These are phyloP conservation scores for Candida glucosophila DNA, from an alignment of 1,139 yeast species.

Conservation along the genomic window DNA sequence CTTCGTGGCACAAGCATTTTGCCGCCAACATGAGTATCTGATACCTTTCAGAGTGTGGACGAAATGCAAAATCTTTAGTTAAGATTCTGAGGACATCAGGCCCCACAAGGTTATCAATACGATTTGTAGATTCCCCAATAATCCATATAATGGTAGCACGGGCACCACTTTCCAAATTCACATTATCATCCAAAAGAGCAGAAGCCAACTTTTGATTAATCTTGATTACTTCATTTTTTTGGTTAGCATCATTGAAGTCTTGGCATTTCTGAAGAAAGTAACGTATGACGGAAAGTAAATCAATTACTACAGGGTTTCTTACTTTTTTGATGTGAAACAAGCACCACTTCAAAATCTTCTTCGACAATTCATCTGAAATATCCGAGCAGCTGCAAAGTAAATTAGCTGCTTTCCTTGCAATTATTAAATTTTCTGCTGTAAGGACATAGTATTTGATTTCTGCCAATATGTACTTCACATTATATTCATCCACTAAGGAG, in stretches of 20 bases:
- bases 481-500: conserved; percentile 43
- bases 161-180: conserved; percentile 42
- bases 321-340: conserved; percentile 21
- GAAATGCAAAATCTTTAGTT: conserved; percentile 47
- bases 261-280: conserved; percentile 56
- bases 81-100: conserved; percentile 70
- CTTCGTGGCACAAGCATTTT: conserved; percentile 53
- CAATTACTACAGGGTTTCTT: conserved; percentile 36
- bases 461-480: conserved; percentile 43
- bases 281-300: conserved; percentile 61
- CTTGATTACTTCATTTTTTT: conserved; percentile 19
- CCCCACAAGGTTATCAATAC: conserved; percentile 40
- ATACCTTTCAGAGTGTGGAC: conserved; percentile 52
- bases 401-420: conserved; percentile 49
- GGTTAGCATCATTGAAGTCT: conserved; percentile 13
- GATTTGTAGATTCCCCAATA: conserved; percentile 66
- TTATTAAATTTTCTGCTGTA: conserved; percentile 21
- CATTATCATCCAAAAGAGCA: conserved; percentile 15
- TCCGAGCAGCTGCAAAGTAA: conserved; percentile 49
- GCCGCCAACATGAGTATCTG: conserved; percentile 71
- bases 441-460: conserved; percentile 64
- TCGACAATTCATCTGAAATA: conserved; percentile 26
- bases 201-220: conserved; percentile 31
- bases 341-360: conserved; percentile 34
- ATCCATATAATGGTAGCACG: conserved; percentile 86